Evolutionary conservation across 371 early-diverging fungal genomes (phyloP), one percentile per base, ranked within the genome.

Genomic region (Zancudomyces culisetae): DNA sequence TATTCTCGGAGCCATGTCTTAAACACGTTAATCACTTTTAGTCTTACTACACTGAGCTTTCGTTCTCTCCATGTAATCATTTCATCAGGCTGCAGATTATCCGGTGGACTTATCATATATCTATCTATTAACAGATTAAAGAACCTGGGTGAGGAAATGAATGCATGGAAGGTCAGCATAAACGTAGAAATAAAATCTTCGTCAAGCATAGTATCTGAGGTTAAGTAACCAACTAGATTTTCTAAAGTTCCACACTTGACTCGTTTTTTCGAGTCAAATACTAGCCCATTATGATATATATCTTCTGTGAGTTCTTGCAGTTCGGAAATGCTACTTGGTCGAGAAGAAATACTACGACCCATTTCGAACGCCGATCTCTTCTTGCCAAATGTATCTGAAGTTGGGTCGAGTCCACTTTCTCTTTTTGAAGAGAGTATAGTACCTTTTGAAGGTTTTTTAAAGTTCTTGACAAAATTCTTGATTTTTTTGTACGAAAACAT

Each of bases 1-100:
- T 81, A 81, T 45, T 71, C 70, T 55, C 92, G 91, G 4, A 95
- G 69, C 96, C 96, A 95, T 8, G 76, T 74, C 57, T 90, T 89
- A 60, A 90, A 79, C 8, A 90, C 77, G 60, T 89, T 90, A 63
- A 80, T 84, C 1, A 95, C 92, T n/a, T 85, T 75, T 49, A 91
- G 64, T 10, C 90, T 82, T 28, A 90, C 78, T 0, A 89, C 83
- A 39, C 75, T 83, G 43, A 81, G 70, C 60, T 93, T 91, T 60
- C 80, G 82, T 49, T 89, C 88, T 45, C 69, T 71, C 93, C 94
- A 95, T 1, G 74, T 61, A 18, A 71, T 73, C 12, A 77, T 48
- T 55, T 93, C 87, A 21, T 80, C 77, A 1, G 63, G 53, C 1
- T 61, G 64, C 42, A 95, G 57, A 21, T 74, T 77, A 0, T 64